Conservation (phyloP, 257 asterid species). For the Ligustrum vulgare region DNA sequence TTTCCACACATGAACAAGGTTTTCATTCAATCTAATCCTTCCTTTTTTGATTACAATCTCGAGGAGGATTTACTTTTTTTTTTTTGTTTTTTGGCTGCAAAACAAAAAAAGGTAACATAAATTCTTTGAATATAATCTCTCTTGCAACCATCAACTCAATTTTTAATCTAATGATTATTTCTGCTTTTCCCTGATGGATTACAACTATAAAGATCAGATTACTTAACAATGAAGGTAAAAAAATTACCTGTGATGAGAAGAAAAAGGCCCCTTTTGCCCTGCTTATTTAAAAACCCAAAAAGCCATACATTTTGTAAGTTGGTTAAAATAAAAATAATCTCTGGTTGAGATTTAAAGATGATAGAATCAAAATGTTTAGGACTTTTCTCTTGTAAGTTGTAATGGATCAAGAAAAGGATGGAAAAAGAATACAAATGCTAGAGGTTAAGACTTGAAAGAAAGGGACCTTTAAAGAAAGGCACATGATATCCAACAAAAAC, state of each 20-base stretch:
- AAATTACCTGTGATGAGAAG: background rate
- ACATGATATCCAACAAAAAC: conserved; percentile 23
- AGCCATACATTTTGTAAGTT: background rate
- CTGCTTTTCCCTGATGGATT: background rate
- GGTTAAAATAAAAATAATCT: background rate
- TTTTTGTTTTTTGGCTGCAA: background rate
- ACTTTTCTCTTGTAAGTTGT: background rate
- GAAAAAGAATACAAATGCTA: background rate
- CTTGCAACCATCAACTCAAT: background rate
- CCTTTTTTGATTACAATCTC: background rate
- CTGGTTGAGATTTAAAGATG: background rate
- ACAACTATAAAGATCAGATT: background rate
- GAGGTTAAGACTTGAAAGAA: background rate
- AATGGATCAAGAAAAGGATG: background rate
- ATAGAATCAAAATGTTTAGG: background rate
- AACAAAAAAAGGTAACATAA: background rate
- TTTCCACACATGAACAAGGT: background rate
- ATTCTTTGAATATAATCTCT: background rate
- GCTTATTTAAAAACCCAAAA: background rate
- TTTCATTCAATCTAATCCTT: background rate
- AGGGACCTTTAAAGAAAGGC: background rate
- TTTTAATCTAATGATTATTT: background rate
- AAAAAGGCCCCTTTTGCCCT: background rate
- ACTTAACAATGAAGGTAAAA: background rate
- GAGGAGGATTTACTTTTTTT: background rate